Base-by-base conservation (phyloP, 345 rosid species). In the Leavenworthia alabamica region DNA sequence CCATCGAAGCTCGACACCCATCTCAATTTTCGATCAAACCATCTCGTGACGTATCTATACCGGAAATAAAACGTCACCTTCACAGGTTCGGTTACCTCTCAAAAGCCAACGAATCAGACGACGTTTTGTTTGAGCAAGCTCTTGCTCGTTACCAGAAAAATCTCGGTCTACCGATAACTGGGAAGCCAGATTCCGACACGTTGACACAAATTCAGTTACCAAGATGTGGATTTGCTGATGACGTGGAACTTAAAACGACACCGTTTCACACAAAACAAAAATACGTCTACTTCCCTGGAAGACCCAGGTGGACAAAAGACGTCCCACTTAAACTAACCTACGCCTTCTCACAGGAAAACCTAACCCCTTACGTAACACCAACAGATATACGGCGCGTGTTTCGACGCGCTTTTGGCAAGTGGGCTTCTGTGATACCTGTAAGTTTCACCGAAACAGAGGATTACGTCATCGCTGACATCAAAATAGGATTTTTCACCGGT, bases 351-450 rank as follows among this genome's bases (percentile, higher is more conserved):
- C 80, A 78, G 19, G 82, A 79, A n/a, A 69, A 86, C 55, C 14
- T 64, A 23, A 81, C 84, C 12, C 66, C 61, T 22, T 68, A 75
- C 65, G 35, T 91, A 44, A 75, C 73, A 2, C 26, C 51, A 12
- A 27, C 59, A 0, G 77, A 84, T 2, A 68, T 86, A 23, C 64
- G 47, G 46, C 60, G 12, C 8, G 87, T 75, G 40, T 82, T 91
- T 23, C 53, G 62, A 49, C 78, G 73, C 10, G 91, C 94, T 14
- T 91, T 91, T 48, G 32, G 64, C 2, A 70, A 66, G 53, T 86
- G 98, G 98, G 84, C 78, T 12, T 74, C 81, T 2, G 98, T 84
- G 20, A 86, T 84, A 55, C 96, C 98, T 0, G 77, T 88, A 10
- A 80, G 57, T 5, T 91, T 91, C 59, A 15, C 42, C 36, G 90